phyloP scores from a whole-genome alignment of 2,329 filamentous ascomycete genomes.

The Neoascochyta sp. region DNA sequence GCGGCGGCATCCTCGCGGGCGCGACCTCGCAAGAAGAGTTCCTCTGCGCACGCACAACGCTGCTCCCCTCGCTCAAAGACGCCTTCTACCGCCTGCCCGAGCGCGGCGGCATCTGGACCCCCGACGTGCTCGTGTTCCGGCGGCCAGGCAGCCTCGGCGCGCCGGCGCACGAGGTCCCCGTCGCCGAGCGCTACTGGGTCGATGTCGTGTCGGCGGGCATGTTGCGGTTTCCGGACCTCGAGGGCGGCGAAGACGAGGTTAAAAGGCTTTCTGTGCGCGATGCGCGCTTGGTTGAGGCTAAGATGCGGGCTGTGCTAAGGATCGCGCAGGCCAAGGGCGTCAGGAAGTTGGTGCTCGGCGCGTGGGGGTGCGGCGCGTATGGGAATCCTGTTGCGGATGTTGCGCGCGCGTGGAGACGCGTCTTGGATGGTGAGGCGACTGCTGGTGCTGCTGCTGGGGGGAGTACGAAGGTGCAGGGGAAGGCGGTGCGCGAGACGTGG shows the following conservation, averaged over 20 bases:
- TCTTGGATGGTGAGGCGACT: conserved; percentile 9
- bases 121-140: conserved; percentile 59
- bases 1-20: conserved; percentile 59
- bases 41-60: conserved; percentile 58
- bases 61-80: conserved; percentile 57
- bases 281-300: conserved; percentile 49
- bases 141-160: conserved; percentile 25
- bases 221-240: conserved; percentile 55
- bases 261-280: conserved; percentile 42
- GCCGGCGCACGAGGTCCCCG: conserved; percentile 40
- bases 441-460: conserved; percentile 22
- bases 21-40: conserved; percentile 60
- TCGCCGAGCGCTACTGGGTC: conserved; percentile 55
- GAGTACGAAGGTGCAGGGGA: conserved; percentile 10
- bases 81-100: conserved; percentile 60
- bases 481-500: conserved; percentile 37
- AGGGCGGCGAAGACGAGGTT: conserved; percentile 40
- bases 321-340: conserved; percentile 46
- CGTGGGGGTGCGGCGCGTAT: conserved; percentile 63
- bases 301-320: conserved; percentile 58
- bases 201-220: conserved; percentile 58
- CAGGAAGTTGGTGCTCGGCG: conserved; percentile 55
- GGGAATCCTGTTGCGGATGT: conserved; percentile 60
- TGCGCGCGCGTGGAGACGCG: conserved; percentile 53
- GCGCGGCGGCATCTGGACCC: conserved; percentile 54